phyloP scores from a whole-genome alignment of 2,329 filamentous ascomycete genomes.

The Penicillium sp. region DNA sequence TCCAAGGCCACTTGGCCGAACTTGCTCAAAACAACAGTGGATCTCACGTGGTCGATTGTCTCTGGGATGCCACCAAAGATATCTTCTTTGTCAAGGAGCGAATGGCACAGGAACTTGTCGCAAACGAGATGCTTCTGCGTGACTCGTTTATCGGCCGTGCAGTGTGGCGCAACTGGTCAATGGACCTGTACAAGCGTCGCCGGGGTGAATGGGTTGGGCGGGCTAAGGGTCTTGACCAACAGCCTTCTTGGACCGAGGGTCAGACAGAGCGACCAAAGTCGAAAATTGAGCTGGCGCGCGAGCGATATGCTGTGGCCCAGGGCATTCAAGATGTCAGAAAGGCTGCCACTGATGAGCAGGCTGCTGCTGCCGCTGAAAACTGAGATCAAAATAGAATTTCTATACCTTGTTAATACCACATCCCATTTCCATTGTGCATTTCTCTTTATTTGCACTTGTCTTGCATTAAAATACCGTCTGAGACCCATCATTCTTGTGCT shows the following conservation, averaged over 20 bases:
- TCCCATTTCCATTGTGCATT: not conserved
- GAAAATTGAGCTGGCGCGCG: conserved; percentile 59
- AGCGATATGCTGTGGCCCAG: conserved; percentile 53
- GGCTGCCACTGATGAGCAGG: conserved; percentile 14
- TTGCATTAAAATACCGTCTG: not conserved
- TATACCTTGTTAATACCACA: not conserved
- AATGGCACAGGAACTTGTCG: conserved; percentile 63
- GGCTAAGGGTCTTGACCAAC: conserved; percentile 53
- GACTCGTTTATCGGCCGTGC: conserved; percentile 66
- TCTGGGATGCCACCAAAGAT: conserved; percentile 65
- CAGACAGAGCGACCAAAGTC: conserved; percentile 45
- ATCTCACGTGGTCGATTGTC: conserved; percentile 67
- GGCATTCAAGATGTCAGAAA: conserved; percentile 16
- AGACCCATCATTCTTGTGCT: no score
- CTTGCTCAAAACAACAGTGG: conserved; percentile 63
- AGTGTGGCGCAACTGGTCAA: conserved; percentile 73
- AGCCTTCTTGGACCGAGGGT: conserved; percentile 19
- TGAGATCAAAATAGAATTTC: not conserved
- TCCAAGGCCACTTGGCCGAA: conserved; percentile 62
- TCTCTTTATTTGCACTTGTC: not conserved
- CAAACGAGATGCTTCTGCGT: conserved; percentile 61
- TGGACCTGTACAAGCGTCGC: conserved; percentile 68
- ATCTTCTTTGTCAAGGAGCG: conserved; percentile 68
- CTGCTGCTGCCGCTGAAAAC: not conserved
- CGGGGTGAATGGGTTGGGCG: conserved; percentile 65